Conservation (phyloP, 768 basidiomycete genomes). For the Phlegmacium glaucopus region DNA sequence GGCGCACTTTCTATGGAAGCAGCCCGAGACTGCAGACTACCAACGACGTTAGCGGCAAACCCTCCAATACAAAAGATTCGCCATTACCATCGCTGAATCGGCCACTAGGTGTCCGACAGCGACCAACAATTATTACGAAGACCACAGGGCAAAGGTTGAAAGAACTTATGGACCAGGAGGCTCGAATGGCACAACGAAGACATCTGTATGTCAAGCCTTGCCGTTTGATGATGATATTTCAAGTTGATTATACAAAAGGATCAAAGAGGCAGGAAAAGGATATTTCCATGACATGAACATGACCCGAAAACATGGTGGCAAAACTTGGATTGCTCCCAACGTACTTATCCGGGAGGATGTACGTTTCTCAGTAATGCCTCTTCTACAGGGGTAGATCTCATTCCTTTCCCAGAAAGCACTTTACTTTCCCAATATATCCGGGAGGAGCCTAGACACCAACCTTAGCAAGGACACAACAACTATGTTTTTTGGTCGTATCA, state of each 20-base stretch:
- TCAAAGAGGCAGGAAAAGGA: slow-evolving; percentile 64
- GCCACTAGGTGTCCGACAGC: slow-evolving; percentile 74
- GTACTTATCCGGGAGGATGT: slow-evolving; percentile 91
- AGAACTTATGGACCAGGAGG: slow-evolving; percentile 70
- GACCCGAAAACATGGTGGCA: slow-evolving; percentile 81
- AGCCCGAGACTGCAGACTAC: slow-evolving; percentile 11
- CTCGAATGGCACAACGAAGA: slow-evolving; percentile 64
- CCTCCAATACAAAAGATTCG: slow-evolving; percentile 13
- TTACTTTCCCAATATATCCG: slow-evolving; percentile 85
- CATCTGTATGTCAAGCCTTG: slow-evolving; percentile 44
- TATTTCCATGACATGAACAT: slow-evolving; percentile 86
- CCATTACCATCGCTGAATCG: slow-evolving; percentile 43
- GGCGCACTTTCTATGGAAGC: slow-evolving; percentile 14
- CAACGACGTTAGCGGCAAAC: not conserved
- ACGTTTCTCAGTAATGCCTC: slow-evolving; percentile 25
- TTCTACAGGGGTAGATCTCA: slow-evolving; percentile 5
- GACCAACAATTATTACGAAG: slow-evolving; percentile 57
- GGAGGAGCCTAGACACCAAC: slow-evolving; percentile 58
- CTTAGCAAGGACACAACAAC: slow-evolving; percentile 69
- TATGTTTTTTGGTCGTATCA: slow-evolving; percentile 72
- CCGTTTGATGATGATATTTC: not conserved
- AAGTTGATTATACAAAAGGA: slow-evolving; percentile 24
- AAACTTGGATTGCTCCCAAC: slow-evolving; percentile 90
- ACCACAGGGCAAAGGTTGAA: slow-evolving; percentile 61
- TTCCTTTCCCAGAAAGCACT: slow-evolving; percentile 68